phyloP scores from a whole-genome alignment of 305 asterid genomes.

The Ilex paraguariensis region DNA sequence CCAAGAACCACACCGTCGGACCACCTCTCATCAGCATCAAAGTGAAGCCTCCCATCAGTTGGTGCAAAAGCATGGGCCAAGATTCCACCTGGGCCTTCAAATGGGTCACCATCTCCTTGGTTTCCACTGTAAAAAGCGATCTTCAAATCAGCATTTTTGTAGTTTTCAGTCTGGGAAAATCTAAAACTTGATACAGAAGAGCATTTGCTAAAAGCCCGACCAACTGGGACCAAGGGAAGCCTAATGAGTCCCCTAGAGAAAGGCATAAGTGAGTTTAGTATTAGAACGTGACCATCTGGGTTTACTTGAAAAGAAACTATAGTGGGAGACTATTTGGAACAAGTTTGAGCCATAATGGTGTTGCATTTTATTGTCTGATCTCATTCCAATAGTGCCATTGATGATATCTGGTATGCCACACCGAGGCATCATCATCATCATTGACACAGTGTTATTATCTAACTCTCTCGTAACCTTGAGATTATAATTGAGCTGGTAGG shows the following conservation, averaged over 20 bases:
- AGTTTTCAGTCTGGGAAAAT: constrained; percentile 6
- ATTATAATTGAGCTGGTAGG: too few relatives aligned
- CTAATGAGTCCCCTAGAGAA: constrained; percentile 6
- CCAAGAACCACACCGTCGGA: constrained; percentile 1
- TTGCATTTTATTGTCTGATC: too few relatives aligned
- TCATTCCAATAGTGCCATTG: too few relatives aligned
- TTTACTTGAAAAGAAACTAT: background rate
- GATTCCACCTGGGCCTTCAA: constrained; percentile 31
- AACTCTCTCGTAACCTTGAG: too few relatives aligned
- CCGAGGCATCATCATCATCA: too few relatives aligned
- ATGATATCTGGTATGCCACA: too few relatives aligned
- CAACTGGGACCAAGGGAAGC: constrained; percentile 6
- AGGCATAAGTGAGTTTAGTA: constrained; percentile 9
- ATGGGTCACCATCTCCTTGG: constrained; percentile 22
- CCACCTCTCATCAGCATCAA: constrained; percentile 31
- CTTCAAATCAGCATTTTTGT: too few relatives aligned
- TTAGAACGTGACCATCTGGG: too few relatives aligned
- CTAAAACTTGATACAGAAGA: constrained; percentile 13
- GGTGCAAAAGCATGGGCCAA: constrained; percentile 40
- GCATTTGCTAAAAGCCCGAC: constrained; percentile 27
- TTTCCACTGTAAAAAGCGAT: too few relatives aligned
- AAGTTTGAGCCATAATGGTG: too few relatives aligned
- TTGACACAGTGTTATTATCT: too few relatives aligned
- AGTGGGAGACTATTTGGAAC: too few relatives aligned
- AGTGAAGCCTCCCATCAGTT: constrained; percentile 26